These are phyloP conservation scores for Paramicrosporidium saccamoebae DNA, from an alignment of 371 early-diverging fungal genomes.

Conservation along the genomic window DNA sequence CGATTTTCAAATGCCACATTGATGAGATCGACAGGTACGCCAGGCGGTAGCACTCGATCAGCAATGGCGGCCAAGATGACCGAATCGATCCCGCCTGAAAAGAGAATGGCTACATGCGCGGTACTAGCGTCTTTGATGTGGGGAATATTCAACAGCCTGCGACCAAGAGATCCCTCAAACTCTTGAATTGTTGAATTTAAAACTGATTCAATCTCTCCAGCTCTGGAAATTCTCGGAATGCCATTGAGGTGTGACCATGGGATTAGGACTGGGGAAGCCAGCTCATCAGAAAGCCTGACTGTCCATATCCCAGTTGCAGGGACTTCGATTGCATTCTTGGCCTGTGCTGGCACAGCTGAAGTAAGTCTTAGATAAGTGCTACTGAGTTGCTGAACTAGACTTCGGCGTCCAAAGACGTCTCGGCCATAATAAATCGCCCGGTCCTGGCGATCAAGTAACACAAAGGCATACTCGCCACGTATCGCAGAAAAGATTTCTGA, in stretches of 20 bases:
- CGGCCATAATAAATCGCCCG: conserved; percentile 25
- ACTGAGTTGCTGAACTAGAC: conserved; percentile 7
- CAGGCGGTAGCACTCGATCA: conserved; percentile 18
- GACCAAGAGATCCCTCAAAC: not conserved
- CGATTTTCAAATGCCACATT: conserved; percentile 89
- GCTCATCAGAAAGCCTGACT: not conserved
- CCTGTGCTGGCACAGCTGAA: too few species aligned
- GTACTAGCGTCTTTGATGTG: not conserved
- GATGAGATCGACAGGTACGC: conserved; percentile 54
- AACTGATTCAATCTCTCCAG: not conserved
- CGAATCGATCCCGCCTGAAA: conserved; percentile 84
- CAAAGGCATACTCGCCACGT: conserved; percentile 1
- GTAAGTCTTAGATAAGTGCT: too few species aligned
- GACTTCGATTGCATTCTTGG: too few species aligned
- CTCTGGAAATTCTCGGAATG: conserved; percentile 2
- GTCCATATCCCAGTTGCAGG: too few species aligned
- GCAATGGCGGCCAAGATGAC: conserved; percentile 43
- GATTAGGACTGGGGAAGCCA: not conserved
- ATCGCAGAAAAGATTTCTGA: not conserved
- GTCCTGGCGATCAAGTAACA: conserved; percentile 5
- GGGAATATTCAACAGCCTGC: not conserved
- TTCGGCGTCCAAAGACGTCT: conserved; percentile 41
- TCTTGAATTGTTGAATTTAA: not conserved
- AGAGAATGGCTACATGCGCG: conserved; percentile 39
- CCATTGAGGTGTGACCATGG: conserved; percentile 3